Evolutionary conservation across 768 basidiomycete species (phyloP), one percentile per base, ranked within the genome.

Genomic region (Zangia roseola): DNA sequence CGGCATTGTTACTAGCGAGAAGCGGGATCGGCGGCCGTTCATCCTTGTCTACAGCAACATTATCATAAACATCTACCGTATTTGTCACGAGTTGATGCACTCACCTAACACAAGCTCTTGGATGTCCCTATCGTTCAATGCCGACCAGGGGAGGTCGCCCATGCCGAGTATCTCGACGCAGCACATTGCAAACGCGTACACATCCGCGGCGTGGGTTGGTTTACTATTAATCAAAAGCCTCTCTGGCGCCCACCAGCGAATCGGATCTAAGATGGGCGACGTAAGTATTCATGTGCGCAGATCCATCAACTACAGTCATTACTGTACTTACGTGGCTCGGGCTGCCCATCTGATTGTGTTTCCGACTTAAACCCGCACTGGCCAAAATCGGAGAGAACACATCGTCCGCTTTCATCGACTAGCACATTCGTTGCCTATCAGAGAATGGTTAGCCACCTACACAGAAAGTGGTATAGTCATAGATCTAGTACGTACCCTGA

Each of bases 351-450:
- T 3, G 86, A 71, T 26, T 74, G 82, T 5, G 79, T 82, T 62
- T 91, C 87, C 14, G 75, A 79, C 68, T 83, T 88, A 73, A 91
- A 82, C 65, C 88, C 84, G 56, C 81, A 85, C 64, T 91, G 86
- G 0, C 88, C 89, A 63, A 94, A 93, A 61, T 92, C 89, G 24
- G 87, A 81, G 35, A 93, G 81, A 34, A 91, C 75, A 50, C 88
- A 91, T 39, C 71, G 77, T 2, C 78, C 74, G 2, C 74, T 65
- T 51, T 88, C 82, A 55, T 86, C 80, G 13, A 94, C 81, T 2
- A 93, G 78, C 14, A 92, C 79, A 60, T 94, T 93, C 2, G 84
- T 75, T 3, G 80, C 86, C 86, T 81, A 34, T n/a, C 34, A 17
- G 30, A 33, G 5, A 10, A 26, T 7, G 12, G 31, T 57, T 33